These are phyloP conservation scores for Arctium minus DNA, from an alignment of 129 eudicot species.

Conservation along the genomic window DNA sequence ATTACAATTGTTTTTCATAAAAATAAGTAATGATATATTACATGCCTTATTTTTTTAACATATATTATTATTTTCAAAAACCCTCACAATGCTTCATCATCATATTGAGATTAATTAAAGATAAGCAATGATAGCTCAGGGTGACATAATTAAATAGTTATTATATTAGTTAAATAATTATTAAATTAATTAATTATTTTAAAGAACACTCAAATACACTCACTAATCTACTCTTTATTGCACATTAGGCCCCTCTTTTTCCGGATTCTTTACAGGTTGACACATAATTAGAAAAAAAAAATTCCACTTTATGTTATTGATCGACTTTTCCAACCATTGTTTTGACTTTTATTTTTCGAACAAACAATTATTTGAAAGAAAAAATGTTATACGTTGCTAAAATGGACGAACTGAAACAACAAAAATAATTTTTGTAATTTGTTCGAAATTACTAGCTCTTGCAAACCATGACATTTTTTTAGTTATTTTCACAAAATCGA, in stretches of 20 bases:
- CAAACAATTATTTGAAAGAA: background rate
- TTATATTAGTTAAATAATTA: background rate
- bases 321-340: background rate
- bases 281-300: constrained; percentile 1
- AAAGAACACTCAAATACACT: constrained; percentile 27
- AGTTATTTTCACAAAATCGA: background rate
- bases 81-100: constrained; percentile 32
- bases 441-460: background rate
- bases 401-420: background rate
- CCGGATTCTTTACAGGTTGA: constrained; percentile 32
- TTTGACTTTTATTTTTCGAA: background rate
- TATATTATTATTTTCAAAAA: background rate
- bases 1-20: too few relatives aligned
- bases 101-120: constrained; percentile 31
- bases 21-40: too few relatives aligned
- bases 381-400: background rate
- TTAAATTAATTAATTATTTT: background rate
- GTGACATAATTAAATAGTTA: constrained; percentile 6
- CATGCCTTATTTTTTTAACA: background rate
- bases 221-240: constrained; percentile 25
- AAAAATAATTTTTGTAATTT: background rate
- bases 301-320: background rate
- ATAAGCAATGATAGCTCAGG: constrained; percentile 35
- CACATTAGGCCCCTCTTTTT: constrained; percentile 29
- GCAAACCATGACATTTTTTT: background rate